A percentile compares a stretch with the other conserved stretches of the same genome.
Conservation (phyloP, 805 yeast species). For the Starmerella stigmatis region DNA sequence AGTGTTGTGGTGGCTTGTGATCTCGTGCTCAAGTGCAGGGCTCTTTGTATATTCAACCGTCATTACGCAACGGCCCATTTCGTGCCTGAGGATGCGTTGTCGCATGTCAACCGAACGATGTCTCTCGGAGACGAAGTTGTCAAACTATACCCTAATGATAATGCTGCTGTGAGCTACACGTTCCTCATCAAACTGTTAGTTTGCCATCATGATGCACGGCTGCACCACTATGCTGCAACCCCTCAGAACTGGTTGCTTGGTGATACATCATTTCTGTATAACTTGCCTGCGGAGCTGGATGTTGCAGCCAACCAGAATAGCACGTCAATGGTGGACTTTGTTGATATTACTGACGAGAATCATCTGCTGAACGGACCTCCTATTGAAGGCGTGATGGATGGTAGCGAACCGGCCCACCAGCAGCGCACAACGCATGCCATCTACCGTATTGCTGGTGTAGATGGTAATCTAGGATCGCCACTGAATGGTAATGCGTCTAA, state of each 20-base stretch:
- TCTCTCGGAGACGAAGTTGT: constrained; percentile 22
- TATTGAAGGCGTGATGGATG: too few species aligned
- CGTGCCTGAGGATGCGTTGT: constrained; percentile 21
- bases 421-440: too few species aligned
- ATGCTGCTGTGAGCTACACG: constrained; percentile 25
- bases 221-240: constrained; percentile 17
- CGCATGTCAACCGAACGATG: constrained; percentile 19
- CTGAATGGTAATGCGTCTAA: not conserved
- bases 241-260: constrained; percentile 10
- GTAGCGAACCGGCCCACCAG: too few species aligned
- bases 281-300: not conserved
- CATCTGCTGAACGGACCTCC: too few species aligned
- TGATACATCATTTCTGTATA: constrained; percentile 14
- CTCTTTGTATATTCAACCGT: constrained; percentile 26
- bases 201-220: constrained; percentile 28
- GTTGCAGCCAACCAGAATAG: not conserved
- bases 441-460: not conserved
- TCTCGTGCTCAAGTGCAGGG: constrained; percentile 29
- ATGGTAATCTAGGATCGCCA: too few species aligned
- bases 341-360: too few species aligned
- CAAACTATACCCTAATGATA: constrained; percentile 26
- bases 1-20: constrained; percentile 27
- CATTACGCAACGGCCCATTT: constrained; percentile 25
- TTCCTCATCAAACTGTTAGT: constrained; percentile 29
- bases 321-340: too few species aligned